These are phyloP conservation scores for Primulina huaijiensis DNA, from an alignment of 257 asterid genomes.

Conservation along the genomic window DNA sequence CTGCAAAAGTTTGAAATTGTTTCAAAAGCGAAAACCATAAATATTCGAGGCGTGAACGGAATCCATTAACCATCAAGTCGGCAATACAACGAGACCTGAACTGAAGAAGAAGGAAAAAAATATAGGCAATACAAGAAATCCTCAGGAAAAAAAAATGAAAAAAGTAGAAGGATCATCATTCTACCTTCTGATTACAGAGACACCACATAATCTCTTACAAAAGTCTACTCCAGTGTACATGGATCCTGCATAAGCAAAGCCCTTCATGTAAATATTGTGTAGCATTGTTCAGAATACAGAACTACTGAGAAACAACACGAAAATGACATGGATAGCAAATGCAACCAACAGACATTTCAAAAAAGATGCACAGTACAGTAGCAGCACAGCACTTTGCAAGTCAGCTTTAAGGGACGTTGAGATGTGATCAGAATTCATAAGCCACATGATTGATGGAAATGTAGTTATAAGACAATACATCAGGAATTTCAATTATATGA, in stretches of 20 bases:
- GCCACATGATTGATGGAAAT: neutral
- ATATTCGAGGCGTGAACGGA: neutral
- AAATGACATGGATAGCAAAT: neutral
- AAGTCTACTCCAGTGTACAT: constrained; percentile 97
- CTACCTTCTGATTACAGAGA: constrained; percentile 93
- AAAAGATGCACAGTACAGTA: constrained; percentile 16
- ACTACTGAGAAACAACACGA: neutral
- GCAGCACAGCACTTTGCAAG: neutral
- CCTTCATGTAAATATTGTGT: constrained; percentile 1
- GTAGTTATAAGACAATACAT: neutral
- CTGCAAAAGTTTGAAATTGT: constrained; percentile 37
- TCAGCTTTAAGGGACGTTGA: neutral
- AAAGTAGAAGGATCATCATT: neutral
- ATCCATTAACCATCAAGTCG: neutral
- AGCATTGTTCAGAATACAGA: neutral
- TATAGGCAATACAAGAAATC: neutral
- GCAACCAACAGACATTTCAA: neutral
- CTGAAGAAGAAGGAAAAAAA: neutral
- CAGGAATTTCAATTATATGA: neutral
- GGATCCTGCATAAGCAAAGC: constrained; percentile 54
- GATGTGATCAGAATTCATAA: neutral
- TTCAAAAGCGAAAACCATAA: constrained; percentile 11
- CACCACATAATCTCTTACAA: constrained; percentile 96
- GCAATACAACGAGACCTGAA: neutral
- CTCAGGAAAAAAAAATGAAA: neutral